Conservation (phyloP, 2,329 filamentous ascomycete species). For the Neonectria coccinea region DNA sequence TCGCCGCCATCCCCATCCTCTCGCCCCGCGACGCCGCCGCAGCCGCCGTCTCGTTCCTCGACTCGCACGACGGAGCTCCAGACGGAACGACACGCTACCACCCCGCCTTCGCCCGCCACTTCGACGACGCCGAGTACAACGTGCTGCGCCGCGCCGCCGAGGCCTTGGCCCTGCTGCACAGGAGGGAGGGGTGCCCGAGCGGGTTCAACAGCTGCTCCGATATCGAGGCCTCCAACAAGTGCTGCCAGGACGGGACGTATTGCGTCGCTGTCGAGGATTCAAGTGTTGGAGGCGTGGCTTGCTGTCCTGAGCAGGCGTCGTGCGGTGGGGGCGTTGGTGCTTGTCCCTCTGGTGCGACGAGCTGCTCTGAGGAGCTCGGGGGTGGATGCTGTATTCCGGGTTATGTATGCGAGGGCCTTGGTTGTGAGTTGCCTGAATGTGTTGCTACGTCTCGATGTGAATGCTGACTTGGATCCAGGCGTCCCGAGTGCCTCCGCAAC, state of each 20-base stretch:
- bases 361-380: slow-evolving; percentile 73
- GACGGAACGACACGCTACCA: slow-evolving; percentile 50
- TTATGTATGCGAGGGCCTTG: slow-evolving; percentile 75
- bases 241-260: slow-evolving; percentile 74
- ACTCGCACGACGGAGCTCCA: slow-evolving; percentile 43
- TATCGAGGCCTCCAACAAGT: slow-evolving; percentile 77
- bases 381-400: slow-evolving; percentile 83
- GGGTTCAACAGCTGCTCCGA: slow-evolving; percentile 73
- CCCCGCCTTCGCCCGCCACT: slow-evolving; percentile 65
- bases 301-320: slow-evolving; percentile 74
- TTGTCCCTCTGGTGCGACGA: slow-evolving; percentile 72
- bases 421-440: slow-evolving; percentile 66
- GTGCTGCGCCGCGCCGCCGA: slow-evolving; percentile 59
- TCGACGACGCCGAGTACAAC: slow-evolving; percentile 40
- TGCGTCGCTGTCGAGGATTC: slow-evolving; percentile 75
- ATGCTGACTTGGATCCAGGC: slow-evolving; percentile 40
- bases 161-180: slow-evolving; percentile 61
- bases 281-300: slow-evolving; percentile 76
- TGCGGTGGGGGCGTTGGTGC: slow-evolving; percentile 72
- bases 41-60: slow-evolving; percentile 47
- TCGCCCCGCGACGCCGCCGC: slow-evolving; percentile 47
- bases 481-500: slow-evolving; percentile 51
- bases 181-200: slow-evolving; percentile 74
- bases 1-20: slow-evolving; percentile 49
- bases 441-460: not conserved